A percentile compares a stretch with the other conserved stretches of the same genome.
These are phyloP conservation scores for Strombidium stylifer DNA, from an alignment of 73 alveolate genomes.

Conservation along the genomic window DNA sequence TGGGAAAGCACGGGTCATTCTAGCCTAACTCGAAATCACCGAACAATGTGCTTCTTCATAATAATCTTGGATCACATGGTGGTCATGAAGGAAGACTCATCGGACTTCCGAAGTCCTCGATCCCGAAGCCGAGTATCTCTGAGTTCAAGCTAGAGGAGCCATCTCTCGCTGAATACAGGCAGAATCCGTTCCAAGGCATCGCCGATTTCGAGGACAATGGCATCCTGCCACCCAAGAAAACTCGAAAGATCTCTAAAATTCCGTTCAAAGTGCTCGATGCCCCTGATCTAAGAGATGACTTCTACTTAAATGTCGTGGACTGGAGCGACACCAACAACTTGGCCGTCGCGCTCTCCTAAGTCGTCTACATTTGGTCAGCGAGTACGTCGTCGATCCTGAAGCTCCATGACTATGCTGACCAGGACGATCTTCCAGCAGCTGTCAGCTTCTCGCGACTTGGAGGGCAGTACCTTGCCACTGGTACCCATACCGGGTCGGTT, in stretches of 20 bases:
- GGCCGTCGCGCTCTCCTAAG: conserved; percentile 89
- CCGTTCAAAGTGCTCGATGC: conserved; percentile 98
- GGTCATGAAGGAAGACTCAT: no score
- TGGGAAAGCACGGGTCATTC: no score
- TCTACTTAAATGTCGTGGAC: conserved; percentile 91
- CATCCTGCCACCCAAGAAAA: conserved; percentile 5
- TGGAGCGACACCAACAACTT: conserved; percentile 87
- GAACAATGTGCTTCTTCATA: no score
- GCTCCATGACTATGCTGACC: conserved; percentile 38
- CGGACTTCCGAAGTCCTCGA: no score
- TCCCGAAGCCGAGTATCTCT: no score
- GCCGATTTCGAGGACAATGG: background rate
- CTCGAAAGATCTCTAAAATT: conserved; percentile 85
- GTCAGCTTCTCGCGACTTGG: conserved; percentile 3
- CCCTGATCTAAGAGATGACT: conserved; percentile 94
- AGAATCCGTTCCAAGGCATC: no score
- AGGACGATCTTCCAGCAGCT: conserved; percentile 1
- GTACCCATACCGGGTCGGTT: conserved; percentile 44
- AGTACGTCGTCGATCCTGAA: conserved; percentile 23
- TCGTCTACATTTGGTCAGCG: conserved; percentile 85
- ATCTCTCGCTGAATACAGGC: no score
- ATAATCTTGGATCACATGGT: no score
- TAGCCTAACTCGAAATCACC: no score
- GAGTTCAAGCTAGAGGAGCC: no score
- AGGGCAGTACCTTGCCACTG: conserved; percentile 38